Base-by-base conservation (phyloP, 768 basidiomycete genomes). In the Boletus rex-veris region DNA sequence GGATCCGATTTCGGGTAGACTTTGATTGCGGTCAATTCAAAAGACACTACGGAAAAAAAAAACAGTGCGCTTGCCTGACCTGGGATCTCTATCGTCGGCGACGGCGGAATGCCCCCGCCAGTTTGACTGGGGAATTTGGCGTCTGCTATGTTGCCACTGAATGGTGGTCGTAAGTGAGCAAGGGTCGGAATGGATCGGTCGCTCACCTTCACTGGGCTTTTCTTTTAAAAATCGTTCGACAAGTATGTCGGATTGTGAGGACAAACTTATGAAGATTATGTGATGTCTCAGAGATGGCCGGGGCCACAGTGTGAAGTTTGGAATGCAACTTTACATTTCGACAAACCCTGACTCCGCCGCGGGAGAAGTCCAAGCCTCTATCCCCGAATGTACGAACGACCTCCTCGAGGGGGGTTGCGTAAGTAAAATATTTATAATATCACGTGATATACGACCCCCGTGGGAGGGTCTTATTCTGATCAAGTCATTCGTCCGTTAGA, bases 1-100 rank as follows among this genome's bases (percentile, higher is more conserved):
- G 76, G 74, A 57, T 78, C 75, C 1, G 74, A 76, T 55, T 75
- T 72, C 0, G 77, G 80, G 54, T 74, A 81, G 6, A 81, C 79
- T 79, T 82, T 12, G 21, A n/a, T 7, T 4, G 21, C 2, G 10
- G 26, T 37, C 35, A 18, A 19, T 36, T 15, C 33, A 3, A 12
- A n/a, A 38, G 37, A 40, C 4, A 7, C 19, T 11, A 4, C 18
- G 10, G 15, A 37, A 47, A 28, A 36, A 3, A 39, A 39, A 15
- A 18, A 40, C 10, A 12, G 21, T 28, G 14, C 45, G 51, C 64
- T 24, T 50, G 77, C 79, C 59, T 72, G 70, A 12, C 75, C 79
- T 6, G 76, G 77, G 54, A 81, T 82, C 61, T 80, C 77, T 30
- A 63, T 60, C 5, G 72, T 71, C 1, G 80, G 30, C 12, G 43